Base-by-base conservation (phyloP, 345 rosid species). In the Acer campestre region DNA sequence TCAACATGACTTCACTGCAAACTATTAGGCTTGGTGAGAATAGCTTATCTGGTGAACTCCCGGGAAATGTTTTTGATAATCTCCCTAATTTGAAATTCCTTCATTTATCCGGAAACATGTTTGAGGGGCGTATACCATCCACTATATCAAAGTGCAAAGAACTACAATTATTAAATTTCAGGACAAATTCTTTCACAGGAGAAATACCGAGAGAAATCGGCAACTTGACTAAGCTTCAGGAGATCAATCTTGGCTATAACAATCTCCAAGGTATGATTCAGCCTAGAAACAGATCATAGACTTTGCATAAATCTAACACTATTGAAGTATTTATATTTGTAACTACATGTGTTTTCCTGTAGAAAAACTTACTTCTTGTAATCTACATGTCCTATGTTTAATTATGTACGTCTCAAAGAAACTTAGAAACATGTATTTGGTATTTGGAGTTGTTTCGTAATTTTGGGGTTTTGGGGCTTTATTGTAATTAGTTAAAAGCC, bases 141-240 rank as follows among this genome's bases (percentile, higher is more conserved):
- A 38, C n/a, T 65, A 10, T 78, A 4, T 35, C 14, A 0, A n/a
- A 46, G 4, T 73, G 81, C 35, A 58, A 23, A 8, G 17, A 9
- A 27, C 46, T 78, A 4, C 55, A 31, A 12, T 3, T 3, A 23
- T 35, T 78, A 64, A 17, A 10, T 7, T 29, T 59, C 42, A 22
- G 44, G 0, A 0, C 2, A 5, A 79, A 79, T 59, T 3, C 22
- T 12, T 69, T 79, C 23, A 35, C 67, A 1, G 82, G 82, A 68
- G 18, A 7, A 0, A 61, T 74, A 42, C 74, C 49, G 1, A n/a
- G 4, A 29, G 64, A 20, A 22, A 17, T 80, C 18, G 67, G 71
- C 0, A 80, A 80, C 64, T 49, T 67, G 27, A 73, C 78, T 22
- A 25, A 18, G 75, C 75, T 81, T 10, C 12, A 67, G 62, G 10